A percentile compares a stretch with the other conserved stretches of the same genome.
Conservation (phyloP, 495 filamentous ascomycete species). For the Elaphomyces granulatus region DNA sequence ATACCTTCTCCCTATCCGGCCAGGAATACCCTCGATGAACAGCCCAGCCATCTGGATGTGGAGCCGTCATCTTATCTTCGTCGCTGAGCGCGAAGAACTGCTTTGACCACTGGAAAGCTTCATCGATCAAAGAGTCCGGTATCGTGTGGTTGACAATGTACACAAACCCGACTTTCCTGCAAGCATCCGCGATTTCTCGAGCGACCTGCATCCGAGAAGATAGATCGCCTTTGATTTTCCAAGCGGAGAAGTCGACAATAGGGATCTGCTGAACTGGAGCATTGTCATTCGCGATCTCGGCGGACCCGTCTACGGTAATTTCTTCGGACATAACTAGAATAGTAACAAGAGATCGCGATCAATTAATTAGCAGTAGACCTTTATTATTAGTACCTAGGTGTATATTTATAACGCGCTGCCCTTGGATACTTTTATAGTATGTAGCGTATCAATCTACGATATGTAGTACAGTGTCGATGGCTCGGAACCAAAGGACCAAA, state of each 20-base stretch:
- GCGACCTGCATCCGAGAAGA: conserved; percentile 28
- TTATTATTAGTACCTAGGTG: too few species aligned
- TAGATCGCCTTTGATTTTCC: conserved; percentile 15
- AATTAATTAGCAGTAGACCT: too few species aligned
- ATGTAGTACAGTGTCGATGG: too few species aligned
- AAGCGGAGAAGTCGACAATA: conserved; percentile 38
- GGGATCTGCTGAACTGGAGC: conserved; percentile 22
- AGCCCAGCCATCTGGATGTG: conserved; percentile 42
- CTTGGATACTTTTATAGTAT: too few species aligned
- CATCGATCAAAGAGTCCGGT: conserved; percentile 27
- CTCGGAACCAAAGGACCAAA: too few species aligned
- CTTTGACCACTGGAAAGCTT: conserved; percentile 40
- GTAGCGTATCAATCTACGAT: too few species aligned
- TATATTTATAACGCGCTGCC: too few species aligned
- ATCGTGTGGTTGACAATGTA: conserved; percentile 44
- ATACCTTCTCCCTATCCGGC: conserved; percentile 50
- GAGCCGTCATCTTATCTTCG: conserved; percentile 38
- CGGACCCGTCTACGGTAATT: too few species aligned
- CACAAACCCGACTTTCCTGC: conserved; percentile 43
- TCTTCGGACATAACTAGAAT: too few species aligned
- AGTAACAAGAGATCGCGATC: too few species aligned
- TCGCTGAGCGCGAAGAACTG: conserved; percentile 31
- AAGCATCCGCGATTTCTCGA: conserved; percentile 36
- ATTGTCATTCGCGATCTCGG: not conserved
- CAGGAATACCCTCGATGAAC: conserved; percentile 53